Base-by-base conservation (phyloP, 306 rosid genomes). In the Mimosa bimucronata region DNA sequence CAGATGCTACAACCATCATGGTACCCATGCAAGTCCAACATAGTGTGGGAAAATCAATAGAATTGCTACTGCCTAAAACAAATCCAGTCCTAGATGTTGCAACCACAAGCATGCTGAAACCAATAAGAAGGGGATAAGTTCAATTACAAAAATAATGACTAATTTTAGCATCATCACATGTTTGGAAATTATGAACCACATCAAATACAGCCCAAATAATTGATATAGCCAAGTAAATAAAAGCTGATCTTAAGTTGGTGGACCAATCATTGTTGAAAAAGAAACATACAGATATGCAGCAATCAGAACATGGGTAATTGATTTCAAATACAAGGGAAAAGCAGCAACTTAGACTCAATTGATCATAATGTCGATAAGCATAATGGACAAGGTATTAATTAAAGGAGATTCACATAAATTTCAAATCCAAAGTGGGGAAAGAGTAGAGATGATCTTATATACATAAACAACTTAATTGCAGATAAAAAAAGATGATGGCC, bases 391-490 rank as follows among this genome's bases (percentile, higher is more conserved):
- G 69, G 45, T 21, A 28, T 45, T 61, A 28, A 77, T 68, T 45
- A 80, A 15, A n/a, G 58, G 62, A 83, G 52, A 69, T 29, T 62
- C 16, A 73, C 7, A 40, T 67, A n/a, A 76, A 9, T 58, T 57
- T 29, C 60, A 61, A 29, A 21, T 46, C 68, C 10, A 61, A 72
- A 73, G 69, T 50, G 65, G n/a, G 74, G 60, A 66, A 73, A 38
- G 41, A 44, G n/a, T 72, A 50, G 15, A 74, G 60, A 74, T 15
- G 30, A 53, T 31, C 31, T 5, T 67, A 26, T 58, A 38, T 75
- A 85, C 99, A 87, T 90, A 93, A 98, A 96, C 98, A 79, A 96
- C 99, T 93, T 96, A n/a, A n/a, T n/a, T n/a, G n/a, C n/a, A n/a
- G n/a, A n/a, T n/a, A n/a, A n/a, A n/a, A n/a, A n/a, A n/a, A n/a